Conservation (phyloP, 2,329 filamentous ascomycete species). For the Xylaria sp. region DNA sequence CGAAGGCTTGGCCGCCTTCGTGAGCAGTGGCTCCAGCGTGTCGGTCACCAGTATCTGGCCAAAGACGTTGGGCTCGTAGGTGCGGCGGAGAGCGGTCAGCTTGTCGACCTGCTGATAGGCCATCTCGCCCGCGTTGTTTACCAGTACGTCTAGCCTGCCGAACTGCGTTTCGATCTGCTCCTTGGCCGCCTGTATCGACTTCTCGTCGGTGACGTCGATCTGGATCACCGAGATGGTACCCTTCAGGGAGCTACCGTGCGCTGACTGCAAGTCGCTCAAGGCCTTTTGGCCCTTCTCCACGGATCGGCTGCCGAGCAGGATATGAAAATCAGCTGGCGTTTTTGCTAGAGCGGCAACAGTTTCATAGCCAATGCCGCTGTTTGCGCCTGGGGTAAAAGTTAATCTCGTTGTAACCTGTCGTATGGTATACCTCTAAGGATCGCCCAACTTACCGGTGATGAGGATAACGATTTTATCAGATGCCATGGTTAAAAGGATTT, state of each 20-base stretch:
- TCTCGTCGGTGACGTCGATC: constrained; percentile 62
- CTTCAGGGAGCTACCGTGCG: constrained; percentile 47
- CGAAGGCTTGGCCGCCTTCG: constrained; percentile 31
- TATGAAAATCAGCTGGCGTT: constrained; percentile 42
- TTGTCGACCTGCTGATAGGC: constrained; percentile 52
- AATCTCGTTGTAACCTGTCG: background rate
- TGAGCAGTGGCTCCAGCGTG: constrained; percentile 37
- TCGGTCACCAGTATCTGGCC: constrained; percentile 35
- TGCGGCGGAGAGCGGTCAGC: constrained; percentile 55
- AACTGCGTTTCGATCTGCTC: constrained; percentile 53
- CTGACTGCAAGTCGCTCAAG: constrained; percentile 36
- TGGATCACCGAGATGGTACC: constrained; percentile 60
- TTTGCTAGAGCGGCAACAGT: constrained; percentile 40
- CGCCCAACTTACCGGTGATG: constrained; percentile 34
- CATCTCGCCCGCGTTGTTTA: constrained; percentile 62
- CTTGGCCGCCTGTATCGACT: constrained; percentile 57
- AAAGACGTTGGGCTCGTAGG: constrained; percentile 49
- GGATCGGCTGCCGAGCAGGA: constrained; percentile 44
- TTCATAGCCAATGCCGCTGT: constrained; percentile 51
- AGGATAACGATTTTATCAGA: constrained; percentile 35
- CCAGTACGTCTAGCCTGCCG: constrained; percentile 57
- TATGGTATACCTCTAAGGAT: background rate
- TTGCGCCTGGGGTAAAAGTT: constrained; percentile 39
- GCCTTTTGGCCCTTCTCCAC: constrained; percentile 42
- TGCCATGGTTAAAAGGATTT: constrained; percentile 16